Evolutionary conservation across 179 eudicot genomes (phyloP).

Genomic region (Patellifolia procumbens): DNA sequence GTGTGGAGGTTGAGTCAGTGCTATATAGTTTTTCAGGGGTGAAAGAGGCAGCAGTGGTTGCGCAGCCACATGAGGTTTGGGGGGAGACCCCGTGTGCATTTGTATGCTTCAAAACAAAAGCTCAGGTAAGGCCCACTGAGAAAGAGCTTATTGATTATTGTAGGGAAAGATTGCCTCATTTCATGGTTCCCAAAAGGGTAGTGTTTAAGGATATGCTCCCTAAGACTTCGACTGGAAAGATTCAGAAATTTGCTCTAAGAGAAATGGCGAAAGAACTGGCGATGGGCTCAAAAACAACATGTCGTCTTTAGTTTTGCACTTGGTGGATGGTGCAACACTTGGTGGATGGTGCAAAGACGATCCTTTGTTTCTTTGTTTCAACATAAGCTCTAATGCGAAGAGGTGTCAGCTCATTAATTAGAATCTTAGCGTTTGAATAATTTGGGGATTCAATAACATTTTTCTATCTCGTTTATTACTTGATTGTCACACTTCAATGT

Average conservation of each 20-base stretch:
- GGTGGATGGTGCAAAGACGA: no score
- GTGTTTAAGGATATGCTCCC: conserved; percentile 5
- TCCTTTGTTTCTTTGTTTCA: no score
- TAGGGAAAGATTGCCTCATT: conserved; percentile 16
- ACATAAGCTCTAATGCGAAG: no score
- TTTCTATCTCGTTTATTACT: no score
- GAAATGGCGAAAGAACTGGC: not conserved
- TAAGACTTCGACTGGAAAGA: conserved; percentile 9
- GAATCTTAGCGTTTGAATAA: no score
- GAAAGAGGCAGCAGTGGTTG: conserved; percentile 21
- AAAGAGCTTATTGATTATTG: conserved; percentile 17
- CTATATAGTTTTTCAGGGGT: conserved; percentile 5
- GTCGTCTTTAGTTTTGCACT: not conserved
- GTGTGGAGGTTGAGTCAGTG: conserved; percentile 19
- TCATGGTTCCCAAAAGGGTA: not conserved
- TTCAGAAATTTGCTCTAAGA: not conserved
- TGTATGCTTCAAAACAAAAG: not conserved
- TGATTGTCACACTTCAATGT: no score
- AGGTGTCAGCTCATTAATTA: no score
- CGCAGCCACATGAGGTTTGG: conserved; percentile 14
- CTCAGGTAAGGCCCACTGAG: not conserved
- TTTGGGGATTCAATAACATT: no score
- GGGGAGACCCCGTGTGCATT: conserved; percentile 27
- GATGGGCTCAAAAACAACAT: not conserved
- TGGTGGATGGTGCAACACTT: no score